Percentiles rank a stretch among this genome's conserved stretches.
phyloP scores from a whole-genome alignment of 192 early-diverging fungal species.

The Podila horticola region DNA sequence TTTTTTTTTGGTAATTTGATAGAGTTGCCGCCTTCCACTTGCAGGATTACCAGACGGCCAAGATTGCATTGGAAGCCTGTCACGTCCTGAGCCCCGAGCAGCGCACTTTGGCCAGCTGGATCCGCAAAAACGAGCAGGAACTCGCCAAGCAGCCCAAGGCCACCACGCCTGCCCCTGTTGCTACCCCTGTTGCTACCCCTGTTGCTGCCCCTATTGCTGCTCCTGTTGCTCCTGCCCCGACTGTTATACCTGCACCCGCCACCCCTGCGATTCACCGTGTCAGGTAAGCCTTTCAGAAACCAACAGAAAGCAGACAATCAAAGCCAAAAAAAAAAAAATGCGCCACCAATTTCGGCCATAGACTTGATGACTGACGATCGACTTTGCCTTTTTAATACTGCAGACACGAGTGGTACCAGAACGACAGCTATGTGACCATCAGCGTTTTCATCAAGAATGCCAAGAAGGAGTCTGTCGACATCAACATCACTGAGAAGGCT shows the following conservation, averaged over 20 bases:
- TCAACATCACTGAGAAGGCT: slow-evolving; percentile 69
- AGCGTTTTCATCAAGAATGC: slow-evolving; percentile 91
- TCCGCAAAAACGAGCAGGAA: slow-evolving; percentile 63
- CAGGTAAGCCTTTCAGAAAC: neutral
- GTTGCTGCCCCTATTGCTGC: slow-evolving; percentile 26
- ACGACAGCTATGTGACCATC: slow-evolving; percentile 85
- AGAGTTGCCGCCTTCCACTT: slow-evolving; percentile 65
- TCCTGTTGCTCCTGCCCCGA: slow-evolving; percentile 37
- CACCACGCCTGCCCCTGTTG: slow-evolving; percentile 34
- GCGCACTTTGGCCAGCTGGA: slow-evolving; percentile 57
- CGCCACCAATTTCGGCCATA: too few species aligned
- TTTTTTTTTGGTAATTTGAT: neutral
- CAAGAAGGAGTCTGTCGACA: slow-evolving; percentile 69
- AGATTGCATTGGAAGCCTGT: slow-evolving; percentile 54
- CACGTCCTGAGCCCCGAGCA: slow-evolving; percentile 55
- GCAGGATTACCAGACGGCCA: slow-evolving; percentile 67
- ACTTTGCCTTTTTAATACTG: too few species aligned
- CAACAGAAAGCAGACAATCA: neutral
- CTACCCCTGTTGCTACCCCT: neutral
- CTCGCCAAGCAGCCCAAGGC: slow-evolving; percentile 59
- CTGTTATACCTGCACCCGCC: neutral
- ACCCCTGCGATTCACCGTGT: slow-evolving; percentile 24
- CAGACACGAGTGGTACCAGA: slow-evolving; percentile 98
- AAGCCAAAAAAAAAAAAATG: neutral
- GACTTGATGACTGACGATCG: too few species aligned